A percentile compares a stretch with the other conserved stretches of the same genome.
These are phyloP conservation scores for Capronia coronata DNA, from an alignment of 2,329 filamentous ascomycete genomes.

Conservation along the genomic window DNA sequence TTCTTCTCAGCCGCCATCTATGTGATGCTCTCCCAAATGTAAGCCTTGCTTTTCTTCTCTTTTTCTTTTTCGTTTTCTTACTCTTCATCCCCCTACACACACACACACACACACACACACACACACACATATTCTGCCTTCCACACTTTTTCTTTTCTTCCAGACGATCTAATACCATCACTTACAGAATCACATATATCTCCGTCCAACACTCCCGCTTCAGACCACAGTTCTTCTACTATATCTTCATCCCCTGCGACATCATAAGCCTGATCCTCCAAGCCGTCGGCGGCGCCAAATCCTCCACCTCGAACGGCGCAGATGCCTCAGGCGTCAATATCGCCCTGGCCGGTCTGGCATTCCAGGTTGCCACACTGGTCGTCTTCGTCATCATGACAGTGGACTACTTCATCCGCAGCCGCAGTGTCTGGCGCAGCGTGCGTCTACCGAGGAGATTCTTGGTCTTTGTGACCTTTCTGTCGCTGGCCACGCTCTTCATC, in stretches of 20 bases:
- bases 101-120: no score
- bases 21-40: constrained; percentile 50
- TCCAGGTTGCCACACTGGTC: constrained; percentile 38
- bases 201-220: constrained; percentile 39
- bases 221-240: constrained; percentile 32
- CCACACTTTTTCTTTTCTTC: no score
- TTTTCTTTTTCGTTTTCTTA: no score
- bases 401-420: constrained; percentile 29
- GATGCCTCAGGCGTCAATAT: constrained; percentile 34
- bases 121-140: no score
- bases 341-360: constrained; percentile 37
- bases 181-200: constrained; percentile 34
- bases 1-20: constrained; percentile 61
- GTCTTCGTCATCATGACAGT: constrained; percentile 31
- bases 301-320: constrained; percentile 26
- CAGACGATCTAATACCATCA: no score
- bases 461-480: constrained; percentile 51
- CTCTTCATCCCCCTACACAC: no score
- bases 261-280: constrained; percentile 40
- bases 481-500: constrained; percentile 55
- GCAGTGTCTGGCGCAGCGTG: constrained; percentile 11
- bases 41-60: constrained; percentile 5
- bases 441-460: constrained; percentile 41
- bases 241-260: constrained; percentile 40
- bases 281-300: constrained; percentile 38